Evolutionary conservation across 441 rosid species (phyloP).

Genomic region (Gossypium schwendimanii): DNA sequence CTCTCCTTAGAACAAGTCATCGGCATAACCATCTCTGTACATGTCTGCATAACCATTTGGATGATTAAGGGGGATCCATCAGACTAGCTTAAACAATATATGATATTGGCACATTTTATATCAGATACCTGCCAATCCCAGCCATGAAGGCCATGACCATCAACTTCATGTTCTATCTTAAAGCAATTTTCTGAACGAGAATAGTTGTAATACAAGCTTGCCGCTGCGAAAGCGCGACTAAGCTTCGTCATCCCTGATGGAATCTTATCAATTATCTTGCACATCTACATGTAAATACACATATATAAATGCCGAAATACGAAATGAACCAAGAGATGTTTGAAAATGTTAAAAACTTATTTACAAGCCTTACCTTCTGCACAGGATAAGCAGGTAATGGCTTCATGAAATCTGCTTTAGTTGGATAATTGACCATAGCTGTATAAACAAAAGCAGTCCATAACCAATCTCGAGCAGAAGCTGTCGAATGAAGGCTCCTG

Average conservation of each 20-base stretch:
- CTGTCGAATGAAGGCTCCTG: constrained; percentile 41
- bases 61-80: too few relatives aligned
- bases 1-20: constrained; percentile 53
- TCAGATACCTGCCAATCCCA: constrained; percentile 65
- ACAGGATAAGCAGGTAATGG: constrained; percentile 76
- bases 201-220: constrained; percentile 68
- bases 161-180: constrained; percentile 39
- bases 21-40: constrained; percentile 76
- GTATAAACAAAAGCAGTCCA: constrained; percentile 58
- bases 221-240: constrained; percentile 54
- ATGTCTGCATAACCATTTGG: constrained; percentile 13
- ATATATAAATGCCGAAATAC: neutral
- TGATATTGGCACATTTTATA: neutral
- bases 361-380: constrained; percentile 31
- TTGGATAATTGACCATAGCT: constrained; percentile 75
- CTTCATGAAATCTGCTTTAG: constrained; percentile 61
- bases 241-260: constrained; percentile 45
- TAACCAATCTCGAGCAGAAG: constrained; percentile 48
- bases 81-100: too few relatives aligned
- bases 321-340: neutral
- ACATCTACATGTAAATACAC: constrained; percentile 40
- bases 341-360: neutral
- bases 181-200: constrained; percentile 51
- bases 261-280: constrained; percentile 57
- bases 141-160: constrained; percentile 57